These are phyloP conservation scores for Pulveroboletus sp. DNA, from an alignment of 768 basidiomycete genomes.

Conservation along the genomic window DNA sequence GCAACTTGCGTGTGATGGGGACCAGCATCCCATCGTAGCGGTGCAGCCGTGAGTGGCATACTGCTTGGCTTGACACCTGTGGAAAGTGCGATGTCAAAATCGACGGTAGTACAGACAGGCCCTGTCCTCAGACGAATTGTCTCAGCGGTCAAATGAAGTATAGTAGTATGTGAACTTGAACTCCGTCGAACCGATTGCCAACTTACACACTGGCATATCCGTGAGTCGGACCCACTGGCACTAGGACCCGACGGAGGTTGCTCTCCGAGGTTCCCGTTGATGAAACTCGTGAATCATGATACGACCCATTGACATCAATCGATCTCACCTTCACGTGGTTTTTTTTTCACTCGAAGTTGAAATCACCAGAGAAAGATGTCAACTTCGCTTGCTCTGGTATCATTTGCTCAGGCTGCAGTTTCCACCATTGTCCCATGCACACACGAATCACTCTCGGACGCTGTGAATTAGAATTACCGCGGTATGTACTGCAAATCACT, in stretches of 20 bases:
- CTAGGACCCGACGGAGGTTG: constrained; percentile 8
- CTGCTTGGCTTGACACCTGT: background rate
- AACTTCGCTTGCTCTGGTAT: constrained; percentile 1
- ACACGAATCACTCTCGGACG: constrained; percentile 7
- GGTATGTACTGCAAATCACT: background rate
- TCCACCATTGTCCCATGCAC: background rate
- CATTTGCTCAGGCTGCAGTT: background rate
- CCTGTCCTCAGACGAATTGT: too few species aligned
- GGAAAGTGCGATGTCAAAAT: background rate
- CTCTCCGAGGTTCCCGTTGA: constrained; percentile 4
- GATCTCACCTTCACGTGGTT: background rate
- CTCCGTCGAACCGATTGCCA: background rate
- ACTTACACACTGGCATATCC: background rate
- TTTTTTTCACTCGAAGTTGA: constrained; percentile 4
- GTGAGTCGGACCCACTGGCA: constrained; percentile 12
- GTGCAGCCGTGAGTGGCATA: background rate
- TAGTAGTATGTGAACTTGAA: constrained; percentile 1
- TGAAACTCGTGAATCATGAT: constrained; percentile 7
- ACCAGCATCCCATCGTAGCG: background rate
- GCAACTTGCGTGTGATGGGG: constrained; percentile 1
- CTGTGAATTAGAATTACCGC: constrained; percentile 6
- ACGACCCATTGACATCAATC: constrained; percentile 4
- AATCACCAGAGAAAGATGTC: constrained; percentile 1
- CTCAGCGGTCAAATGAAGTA: background rate
- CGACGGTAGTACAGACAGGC: too few species aligned